Conservation (phyloP, 2,329 filamentous ascomycete genomes). For the Akanthomyces dipterigenus region DNA sequence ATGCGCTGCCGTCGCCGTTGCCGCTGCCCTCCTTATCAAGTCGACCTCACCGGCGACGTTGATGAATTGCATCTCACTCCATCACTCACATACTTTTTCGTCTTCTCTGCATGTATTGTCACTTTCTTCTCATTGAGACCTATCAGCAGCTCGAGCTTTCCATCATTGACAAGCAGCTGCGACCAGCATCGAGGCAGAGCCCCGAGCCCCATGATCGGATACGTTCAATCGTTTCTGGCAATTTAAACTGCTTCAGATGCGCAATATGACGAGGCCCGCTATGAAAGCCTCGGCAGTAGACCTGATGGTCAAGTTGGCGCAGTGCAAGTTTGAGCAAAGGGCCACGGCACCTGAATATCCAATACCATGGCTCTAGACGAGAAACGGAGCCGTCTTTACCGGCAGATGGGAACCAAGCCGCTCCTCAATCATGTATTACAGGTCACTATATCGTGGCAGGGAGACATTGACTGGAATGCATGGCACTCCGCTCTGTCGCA, state of each 20-base stretch:
- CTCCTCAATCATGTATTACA: neutral
- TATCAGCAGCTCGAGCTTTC: no score
- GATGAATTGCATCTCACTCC: no score
- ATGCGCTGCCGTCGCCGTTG: constrained; percentile 22
- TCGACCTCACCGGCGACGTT: constrained; percentile 23
- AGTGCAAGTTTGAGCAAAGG: neutral
- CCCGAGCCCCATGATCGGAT: no score
- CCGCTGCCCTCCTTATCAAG: constrained; percentile 19
- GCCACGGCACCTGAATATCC: neutral
- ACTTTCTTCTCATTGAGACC: no score
- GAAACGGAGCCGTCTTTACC: neutral
- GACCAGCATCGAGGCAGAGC: no score
- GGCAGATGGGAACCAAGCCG: neutral
- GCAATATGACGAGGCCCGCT: neutral
- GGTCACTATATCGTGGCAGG: neutral
- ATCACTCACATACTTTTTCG: no score
- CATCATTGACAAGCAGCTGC: no score
- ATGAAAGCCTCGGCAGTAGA: neutral
- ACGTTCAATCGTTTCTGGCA: no score
- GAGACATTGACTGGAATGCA: neutral
- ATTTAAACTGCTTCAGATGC: no score
- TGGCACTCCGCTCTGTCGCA: neutral
- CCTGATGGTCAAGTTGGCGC: neutral
- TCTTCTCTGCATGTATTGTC: no score
- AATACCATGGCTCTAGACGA: neutral